Conservation (phyloP, 2,329 filamentous ascomycete genomes). For the Penicillium sp. region DNA sequence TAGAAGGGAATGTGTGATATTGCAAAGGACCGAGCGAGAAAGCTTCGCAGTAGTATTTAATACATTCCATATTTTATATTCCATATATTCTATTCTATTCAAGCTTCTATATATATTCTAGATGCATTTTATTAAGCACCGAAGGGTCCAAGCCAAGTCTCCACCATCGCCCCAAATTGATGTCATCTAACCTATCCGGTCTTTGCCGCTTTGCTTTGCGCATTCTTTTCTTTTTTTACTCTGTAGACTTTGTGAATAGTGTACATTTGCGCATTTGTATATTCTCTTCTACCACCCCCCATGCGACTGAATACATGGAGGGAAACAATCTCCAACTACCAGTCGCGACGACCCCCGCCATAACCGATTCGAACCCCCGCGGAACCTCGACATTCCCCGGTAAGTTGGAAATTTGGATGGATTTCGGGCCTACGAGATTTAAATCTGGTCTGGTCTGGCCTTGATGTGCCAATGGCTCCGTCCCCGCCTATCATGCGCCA, state of each 20-base stretch:
- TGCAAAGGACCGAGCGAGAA: conserved; percentile 72
- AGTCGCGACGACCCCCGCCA: conserved; percentile 24
- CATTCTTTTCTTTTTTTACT: neutral
- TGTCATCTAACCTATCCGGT: conserved; percentile 29
- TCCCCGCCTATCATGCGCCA: neutral
- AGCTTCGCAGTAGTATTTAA: conserved; percentile 45
- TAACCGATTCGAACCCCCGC: conserved; percentile 18
- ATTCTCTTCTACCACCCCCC: conserved; percentile 7
- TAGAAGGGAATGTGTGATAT: conserved; percentile 86
- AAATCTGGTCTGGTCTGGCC: neutral
- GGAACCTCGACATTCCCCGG: conserved; percentile 24
- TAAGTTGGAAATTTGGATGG: conserved; percentile 17
- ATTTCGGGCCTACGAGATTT: neutral
- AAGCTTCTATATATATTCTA: too few relatives aligned
- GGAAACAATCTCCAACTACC: conserved; percentile 28
- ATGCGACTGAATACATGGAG: conserved; percentile 34
- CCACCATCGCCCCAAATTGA: conserved; percentile 21
- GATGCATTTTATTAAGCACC: neutral
- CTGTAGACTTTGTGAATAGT: neutral
- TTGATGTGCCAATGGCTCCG: neutral
- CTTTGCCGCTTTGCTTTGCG: conserved; percentile 17
- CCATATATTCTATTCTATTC: neutral
- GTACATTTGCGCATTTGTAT: neutral
- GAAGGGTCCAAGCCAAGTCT: conserved; percentile 1
- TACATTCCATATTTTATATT: neutral